A percentile compares a stretch with the other conserved stretches of the same genome.
Evolutionary conservation across 192 early-diverging fungal species (phyloP).

Genomic region (Physocladia obscura): DNA sequence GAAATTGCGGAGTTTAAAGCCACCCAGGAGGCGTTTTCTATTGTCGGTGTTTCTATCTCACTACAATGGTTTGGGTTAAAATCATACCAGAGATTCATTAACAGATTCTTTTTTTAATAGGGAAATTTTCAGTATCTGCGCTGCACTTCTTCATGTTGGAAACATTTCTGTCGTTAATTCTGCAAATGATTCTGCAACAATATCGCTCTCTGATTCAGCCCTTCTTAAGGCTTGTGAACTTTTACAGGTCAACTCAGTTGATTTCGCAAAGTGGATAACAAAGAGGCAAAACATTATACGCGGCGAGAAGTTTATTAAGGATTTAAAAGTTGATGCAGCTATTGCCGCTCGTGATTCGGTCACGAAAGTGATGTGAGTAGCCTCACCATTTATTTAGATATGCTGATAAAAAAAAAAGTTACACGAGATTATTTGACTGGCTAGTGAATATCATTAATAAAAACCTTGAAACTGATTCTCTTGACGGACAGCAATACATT

Average conservation of each 20-base stretch:
- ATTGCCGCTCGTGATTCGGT: conserved; percentile 78
- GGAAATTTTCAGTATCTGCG: conserved; percentile 29
- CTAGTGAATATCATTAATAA: conserved; percentile 76
- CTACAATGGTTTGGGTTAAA: conserved; percentile 72
- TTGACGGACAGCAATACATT: conserved; percentile 63
- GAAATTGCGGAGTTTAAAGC: conserved; percentile 79
- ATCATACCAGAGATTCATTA: too few species aligned
- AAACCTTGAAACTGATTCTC: conserved; percentile 70
- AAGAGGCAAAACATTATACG: conserved; percentile 72
- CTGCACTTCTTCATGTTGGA: conserved; percentile 28
- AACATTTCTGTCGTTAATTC: conserved; percentile 71
- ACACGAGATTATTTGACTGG: conserved; percentile 87
- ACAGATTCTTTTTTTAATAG: not conserved
- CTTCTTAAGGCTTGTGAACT: conserved; percentile 8
- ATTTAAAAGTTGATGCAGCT: conserved; percentile 62
- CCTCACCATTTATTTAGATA: conserved; percentile 53
- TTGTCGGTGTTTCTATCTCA: conserved; percentile 71
- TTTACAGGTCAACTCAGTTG: not conserved
- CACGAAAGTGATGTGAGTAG: conserved; percentile 86
- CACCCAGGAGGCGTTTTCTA: conserved; percentile 74
- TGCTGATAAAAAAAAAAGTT: too few species aligned
- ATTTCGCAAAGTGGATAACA: conserved; percentile 75
- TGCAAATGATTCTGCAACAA: not conserved
- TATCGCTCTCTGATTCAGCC: conserved; percentile 12
- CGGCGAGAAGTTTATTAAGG: conserved; percentile 61